Conservation (phyloP, 2,329 filamentous ascomycete species). For the Colletotrichum sublineola region DNA sequence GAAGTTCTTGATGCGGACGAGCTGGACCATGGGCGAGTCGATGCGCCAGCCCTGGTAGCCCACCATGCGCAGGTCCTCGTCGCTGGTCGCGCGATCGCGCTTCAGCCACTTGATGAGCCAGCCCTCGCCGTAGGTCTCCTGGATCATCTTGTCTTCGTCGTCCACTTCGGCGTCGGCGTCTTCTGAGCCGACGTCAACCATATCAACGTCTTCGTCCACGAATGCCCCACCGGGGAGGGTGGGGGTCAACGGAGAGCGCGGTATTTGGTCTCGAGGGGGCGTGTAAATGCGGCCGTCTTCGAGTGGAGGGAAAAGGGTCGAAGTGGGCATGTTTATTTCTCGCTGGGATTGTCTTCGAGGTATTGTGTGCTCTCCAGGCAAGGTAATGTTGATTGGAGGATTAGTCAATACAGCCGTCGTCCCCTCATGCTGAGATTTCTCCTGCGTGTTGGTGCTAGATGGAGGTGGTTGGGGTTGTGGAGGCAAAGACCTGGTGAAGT, state of each 20-base stretch:
- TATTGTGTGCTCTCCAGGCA: background rate
- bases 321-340: too few species aligned
- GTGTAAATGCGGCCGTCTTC: constrained; percentile 18
- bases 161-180: background rate
- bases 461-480: background rate
- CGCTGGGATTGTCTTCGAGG: background rate
- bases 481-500: background rate
- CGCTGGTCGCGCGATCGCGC: constrained; percentile 11
- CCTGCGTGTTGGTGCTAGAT: background rate
- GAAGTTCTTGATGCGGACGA: constrained; percentile 56
- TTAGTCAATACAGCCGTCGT: background rate
- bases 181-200: constrained; percentile 8
- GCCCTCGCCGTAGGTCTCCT: constrained; percentile 11
- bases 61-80: constrained; percentile 39
- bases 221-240: background rate
- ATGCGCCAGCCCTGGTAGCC: constrained; percentile 53
- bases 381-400: constrained; percentile 14
- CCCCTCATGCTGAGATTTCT: background rate
- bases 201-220: constrained; percentile 17
- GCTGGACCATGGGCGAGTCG: constrained; percentile 51
- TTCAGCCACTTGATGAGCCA: constrained; percentile 42
- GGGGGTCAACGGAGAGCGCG: background rate
- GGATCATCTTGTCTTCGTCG: background rate
- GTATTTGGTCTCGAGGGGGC: background rate
- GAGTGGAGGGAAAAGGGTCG: background rate